Conservation (phyloP, 1,139 yeast species). For the Yamadazyma atlantica region DNA sequence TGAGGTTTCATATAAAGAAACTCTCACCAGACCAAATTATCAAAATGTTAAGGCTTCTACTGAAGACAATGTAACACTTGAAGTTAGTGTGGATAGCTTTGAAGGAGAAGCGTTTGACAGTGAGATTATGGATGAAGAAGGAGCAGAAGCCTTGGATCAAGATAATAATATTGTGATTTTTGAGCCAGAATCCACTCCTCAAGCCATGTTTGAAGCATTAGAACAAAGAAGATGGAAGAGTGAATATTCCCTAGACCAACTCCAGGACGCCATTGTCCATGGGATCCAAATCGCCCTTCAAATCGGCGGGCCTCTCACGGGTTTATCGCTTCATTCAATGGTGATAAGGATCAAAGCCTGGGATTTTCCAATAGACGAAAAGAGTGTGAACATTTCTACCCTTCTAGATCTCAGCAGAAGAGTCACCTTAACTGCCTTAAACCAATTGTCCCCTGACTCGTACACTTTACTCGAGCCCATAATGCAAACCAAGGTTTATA, state of each 20-base stretch:
- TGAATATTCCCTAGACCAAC: slow-evolving; percentile 44
- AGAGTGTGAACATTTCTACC: slow-evolving; percentile 23
- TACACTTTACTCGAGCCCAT: slow-evolving; percentile 66
- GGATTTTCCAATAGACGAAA: slow-evolving; percentile 55
- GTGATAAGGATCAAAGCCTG: slow-evolving; percentile 52
- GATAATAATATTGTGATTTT: slow-evolving; percentile 40
- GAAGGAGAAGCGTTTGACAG: slow-evolving; percentile 44
- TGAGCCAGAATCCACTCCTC: slow-evolving; percentile 29
- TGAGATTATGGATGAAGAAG: slow-evolving; percentile 37
- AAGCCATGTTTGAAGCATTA: slow-evolving; percentile 24
- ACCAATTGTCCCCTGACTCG: slow-evolving; percentile 30
- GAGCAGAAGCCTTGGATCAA: slow-evolving; percentile 33
- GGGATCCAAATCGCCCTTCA: slow-evolving; percentile 75
- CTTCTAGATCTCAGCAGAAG: slow-evolving; percentile 33
- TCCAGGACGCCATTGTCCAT: slow-evolving; percentile 53
- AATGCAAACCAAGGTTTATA: slow-evolving; percentile 74
- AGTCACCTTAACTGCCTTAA: slow-evolving; percentile 35
- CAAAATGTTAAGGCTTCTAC: slow-evolving; percentile 12
- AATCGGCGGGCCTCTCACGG: slow-evolving; percentile 69
- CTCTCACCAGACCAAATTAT: slow-evolving; percentile 34
- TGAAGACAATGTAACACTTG: slow-evolving; percentile 23
- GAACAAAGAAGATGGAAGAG: slow-evolving; percentile 52
- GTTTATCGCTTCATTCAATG: slow-evolving; percentile 65
- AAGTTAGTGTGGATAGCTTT: slow-evolving; percentile 52
- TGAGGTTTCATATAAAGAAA: slow-evolving; percentile 86